Evolutionary conservation across 2,329 filamentous ascomycete genomes (phyloP).

Genomic region (Macrophomina phaseolina): DNA sequence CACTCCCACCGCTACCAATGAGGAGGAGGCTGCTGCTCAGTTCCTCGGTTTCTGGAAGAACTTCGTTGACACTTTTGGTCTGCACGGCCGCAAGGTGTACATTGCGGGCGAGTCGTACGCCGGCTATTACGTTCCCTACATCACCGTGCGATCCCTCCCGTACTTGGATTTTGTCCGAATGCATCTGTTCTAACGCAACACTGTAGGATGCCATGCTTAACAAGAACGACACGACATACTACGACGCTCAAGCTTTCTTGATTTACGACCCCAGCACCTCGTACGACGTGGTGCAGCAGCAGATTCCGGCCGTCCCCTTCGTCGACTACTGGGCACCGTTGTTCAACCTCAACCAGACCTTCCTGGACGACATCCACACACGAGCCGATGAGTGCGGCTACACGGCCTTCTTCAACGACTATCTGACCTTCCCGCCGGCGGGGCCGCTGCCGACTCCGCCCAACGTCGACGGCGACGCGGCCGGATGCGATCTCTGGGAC

Average conservation of each 20-base stretch:
- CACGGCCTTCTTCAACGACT: conserved; percentile 63
- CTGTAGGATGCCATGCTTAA: conserved; percentile 71
- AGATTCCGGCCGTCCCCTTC: conserved; percentile 63
- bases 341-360: conserved; percentile 68
- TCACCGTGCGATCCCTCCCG: conserved; percentile 35
- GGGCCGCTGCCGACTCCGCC: conserved; percentile 63
- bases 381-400: conserved; percentile 66
- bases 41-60: conserved; percentile 82
- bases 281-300: conserved; percentile 56
- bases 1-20: conserved; percentile 65
- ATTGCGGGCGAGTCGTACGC: conserved; percentile 69
- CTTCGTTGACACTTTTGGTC: conserved; percentile 71
- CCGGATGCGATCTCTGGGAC: conserved; percentile 59
- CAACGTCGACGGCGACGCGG: conserved; percentile 41
- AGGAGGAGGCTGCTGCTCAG: conserved; percentile 71
- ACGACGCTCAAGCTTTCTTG: conserved; percentile 62
- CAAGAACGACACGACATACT: conserved; percentile 68
- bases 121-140: conserved; percentile 65
- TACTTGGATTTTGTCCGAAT: conserved; percentile 67
- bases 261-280: conserved; percentile 75
- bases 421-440: conserved; percentile 71
- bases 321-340: conserved; percentile 66
- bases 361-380: conserved; percentile 58
- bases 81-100: conserved; percentile 73
- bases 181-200: conserved; percentile 51